phyloP scores from a whole-genome alignment of 2,329 filamentous ascomycete genomes.

The Pestalotiopsis sp. region DNA sequence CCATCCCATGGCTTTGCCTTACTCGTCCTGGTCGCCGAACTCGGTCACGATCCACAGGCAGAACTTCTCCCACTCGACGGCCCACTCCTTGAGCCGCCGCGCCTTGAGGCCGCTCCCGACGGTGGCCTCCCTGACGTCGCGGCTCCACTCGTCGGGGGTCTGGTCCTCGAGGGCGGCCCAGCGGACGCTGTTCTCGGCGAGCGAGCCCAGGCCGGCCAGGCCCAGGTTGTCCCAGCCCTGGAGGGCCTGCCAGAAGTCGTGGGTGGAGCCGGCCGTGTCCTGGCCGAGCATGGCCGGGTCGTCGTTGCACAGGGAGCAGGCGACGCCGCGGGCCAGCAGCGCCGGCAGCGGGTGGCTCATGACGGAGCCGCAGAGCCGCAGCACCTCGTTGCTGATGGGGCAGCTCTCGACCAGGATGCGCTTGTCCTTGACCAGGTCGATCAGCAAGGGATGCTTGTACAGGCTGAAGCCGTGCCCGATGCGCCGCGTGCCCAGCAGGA shows the following conservation, averaged over 20 bases:
- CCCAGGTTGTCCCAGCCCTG: slow-evolving; percentile 93
- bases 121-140: slow-evolving; percentile 74
- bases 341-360: slow-evolving; percentile 81
- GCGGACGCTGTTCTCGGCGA: slow-evolving; percentile 90
- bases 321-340: slow-evolving; percentile 80
- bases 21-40: slow-evolving; percentile 49
- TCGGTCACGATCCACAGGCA: slow-evolving; percentile 88
- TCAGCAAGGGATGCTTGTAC: slow-evolving; percentile 87
- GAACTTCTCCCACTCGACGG: slow-evolving; percentile 82
- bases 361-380: slow-evolving; percentile 77
- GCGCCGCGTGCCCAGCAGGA: slow-evolving; percentile 72
- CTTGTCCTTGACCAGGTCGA: slow-evolving; percentile 87
- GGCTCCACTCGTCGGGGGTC: slow-evolving; percentile 68
- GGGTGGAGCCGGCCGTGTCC: slow-evolving; percentile 78
- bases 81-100: slow-evolving; percentile 76
- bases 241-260: slow-evolving; percentile 92
- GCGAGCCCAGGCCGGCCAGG: slow-evolving; percentile 79
- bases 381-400: slow-evolving; percentile 87
- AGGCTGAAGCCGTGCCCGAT: slow-evolving; percentile 90
- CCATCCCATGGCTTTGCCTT: neutral
- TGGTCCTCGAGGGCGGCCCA: slow-evolving; percentile 91
- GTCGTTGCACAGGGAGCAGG: slow-evolving; percentile 86
- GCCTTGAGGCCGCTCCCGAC: slow-evolving; percentile 74
- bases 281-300: slow-evolving; percentile 89
- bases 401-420: slow-evolving; percentile 88